Conservation (phyloP, 768 basidiomycete species). For the Amanita polypyramis region DNA sequence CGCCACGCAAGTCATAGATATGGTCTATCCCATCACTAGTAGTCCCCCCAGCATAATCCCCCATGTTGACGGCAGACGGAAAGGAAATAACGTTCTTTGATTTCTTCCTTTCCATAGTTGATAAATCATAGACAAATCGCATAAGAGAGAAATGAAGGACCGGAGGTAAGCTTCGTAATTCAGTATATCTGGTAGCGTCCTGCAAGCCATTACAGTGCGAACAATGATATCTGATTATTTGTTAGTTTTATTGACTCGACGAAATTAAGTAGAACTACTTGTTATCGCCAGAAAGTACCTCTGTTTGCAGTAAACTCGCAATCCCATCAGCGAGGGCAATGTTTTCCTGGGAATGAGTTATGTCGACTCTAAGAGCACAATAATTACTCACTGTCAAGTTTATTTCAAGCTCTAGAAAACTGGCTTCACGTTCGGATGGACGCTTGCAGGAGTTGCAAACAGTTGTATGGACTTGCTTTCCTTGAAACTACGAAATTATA, state of each 20-base stretch:
- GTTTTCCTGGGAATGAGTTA: constrained; percentile 38
- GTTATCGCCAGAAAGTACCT: constrained; percentile 75
- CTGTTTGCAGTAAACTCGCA: constrained; percentile 50
- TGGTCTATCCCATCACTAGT: constrained; percentile 12
- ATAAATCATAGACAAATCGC: constrained; percentile 83
- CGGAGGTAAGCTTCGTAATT: constrained; percentile 66
- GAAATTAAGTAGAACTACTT: constrained; percentile 29
- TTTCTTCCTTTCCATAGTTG: constrained; percentile 77
- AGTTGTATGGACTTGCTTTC: constrained; percentile 72
- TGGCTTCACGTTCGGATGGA: constrained; percentile 55
- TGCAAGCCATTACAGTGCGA: constrained; percentile 60
- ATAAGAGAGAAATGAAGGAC: constrained; percentile 87
- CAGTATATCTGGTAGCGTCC: constrained; percentile 71
- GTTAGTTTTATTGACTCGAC: not conserved
- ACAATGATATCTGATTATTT: constrained; percentile 60
- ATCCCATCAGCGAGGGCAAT: constrained; percentile 69
- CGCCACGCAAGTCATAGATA: constrained; percentile 76
- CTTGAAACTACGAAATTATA: constrained; percentile 60
- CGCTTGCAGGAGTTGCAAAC: constrained; percentile 61
- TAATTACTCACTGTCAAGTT: constrained; percentile 53
- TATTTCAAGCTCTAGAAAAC: constrained; percentile 85
- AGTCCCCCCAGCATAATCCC: constrained; percentile 16
- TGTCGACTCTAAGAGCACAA: not conserved
- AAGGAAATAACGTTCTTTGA: constrained; percentile 76
- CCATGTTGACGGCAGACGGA: constrained; percentile 67